Conservation (phyloP, 1,139 yeast species). For the Scheffersomyces parashehatae region DNA sequence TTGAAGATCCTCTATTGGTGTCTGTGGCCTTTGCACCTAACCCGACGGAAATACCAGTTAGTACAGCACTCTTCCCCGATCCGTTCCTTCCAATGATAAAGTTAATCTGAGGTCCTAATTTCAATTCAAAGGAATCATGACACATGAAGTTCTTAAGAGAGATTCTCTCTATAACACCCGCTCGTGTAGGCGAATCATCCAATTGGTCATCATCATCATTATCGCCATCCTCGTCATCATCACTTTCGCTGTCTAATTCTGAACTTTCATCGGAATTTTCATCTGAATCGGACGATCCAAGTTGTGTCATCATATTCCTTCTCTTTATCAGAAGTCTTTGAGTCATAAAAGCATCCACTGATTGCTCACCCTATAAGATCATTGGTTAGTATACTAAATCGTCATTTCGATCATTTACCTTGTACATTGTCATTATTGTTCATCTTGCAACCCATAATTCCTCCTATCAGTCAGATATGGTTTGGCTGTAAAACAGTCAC, state of each 20-base stretch:
- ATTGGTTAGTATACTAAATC: too few species aligned
- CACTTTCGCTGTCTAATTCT: constrained; percentile 2
- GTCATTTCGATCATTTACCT: too few species aligned
- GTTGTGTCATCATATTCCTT: constrained; percentile 3
- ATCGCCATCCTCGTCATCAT: constrained; percentile 7
- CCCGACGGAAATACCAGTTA: constrained; percentile 89
- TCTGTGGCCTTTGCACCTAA: constrained; percentile 94
- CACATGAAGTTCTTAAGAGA: constrained; percentile 73
- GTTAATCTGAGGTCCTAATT: constrained; percentile 81
- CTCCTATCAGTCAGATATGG: too few species aligned
- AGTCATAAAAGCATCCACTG: constrained; percentile 5
- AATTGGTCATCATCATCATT: constrained; percentile 15
- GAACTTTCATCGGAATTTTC: constrained; percentile 1
- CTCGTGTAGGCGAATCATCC: constrained; percentile 36
- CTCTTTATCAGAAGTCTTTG: constrained; percentile 4
- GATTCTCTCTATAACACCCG: constrained; percentile 60
- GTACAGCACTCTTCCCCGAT: constrained; percentile 89
- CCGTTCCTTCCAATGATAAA: constrained; percentile 95
- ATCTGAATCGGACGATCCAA: constrained; percentile 3
- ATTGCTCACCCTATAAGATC: constrained; percentile 3
- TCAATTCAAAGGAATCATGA: constrained; percentile 77
- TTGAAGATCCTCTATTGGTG: constrained; percentile 78
- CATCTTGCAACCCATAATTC: too few species aligned
- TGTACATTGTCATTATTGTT: too few species aligned
- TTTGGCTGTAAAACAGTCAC: too few species aligned